A percentile compares a stretch with the other conserved stretches of the same genome.
Conservation (phyloP, 176 grass and related monocot species). For the Oryza glumipatula region DNA sequence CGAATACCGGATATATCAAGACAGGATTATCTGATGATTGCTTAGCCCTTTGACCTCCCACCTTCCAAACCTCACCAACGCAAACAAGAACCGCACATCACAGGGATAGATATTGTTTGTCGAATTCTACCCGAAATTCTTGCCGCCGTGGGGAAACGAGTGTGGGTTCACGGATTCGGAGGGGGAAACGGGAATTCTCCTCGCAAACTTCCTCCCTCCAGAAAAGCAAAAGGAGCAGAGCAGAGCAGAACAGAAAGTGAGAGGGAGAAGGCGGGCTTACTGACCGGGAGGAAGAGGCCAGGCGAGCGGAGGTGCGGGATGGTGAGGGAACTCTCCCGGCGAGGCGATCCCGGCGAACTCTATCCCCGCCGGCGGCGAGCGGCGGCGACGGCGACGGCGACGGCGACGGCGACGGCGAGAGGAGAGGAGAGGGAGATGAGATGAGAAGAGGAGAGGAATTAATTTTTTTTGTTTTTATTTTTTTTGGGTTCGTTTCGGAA, state of each 20-base stretch:
- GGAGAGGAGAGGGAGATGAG: neutral
- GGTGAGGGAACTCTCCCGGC: neutral
- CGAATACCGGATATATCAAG: neutral
- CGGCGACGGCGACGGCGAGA: no score
- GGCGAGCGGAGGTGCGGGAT: neutral
- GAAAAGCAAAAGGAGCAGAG: neutral
- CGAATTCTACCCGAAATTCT: neutral
- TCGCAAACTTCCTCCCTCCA: neutral
- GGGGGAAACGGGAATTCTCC: neutral
- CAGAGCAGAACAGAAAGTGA: neutral
- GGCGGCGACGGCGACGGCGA: neutral
- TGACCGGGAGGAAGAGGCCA: neutral
- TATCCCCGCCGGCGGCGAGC: no score
- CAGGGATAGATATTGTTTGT: no score
- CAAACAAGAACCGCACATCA: neutral
- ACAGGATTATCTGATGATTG: neutral
- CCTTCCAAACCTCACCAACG: neutral
- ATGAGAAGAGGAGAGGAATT: neutral
- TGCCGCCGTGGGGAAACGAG: no score
- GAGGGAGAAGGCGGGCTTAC: neutral
- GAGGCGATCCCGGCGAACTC: neutral
- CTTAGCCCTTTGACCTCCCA: no score
- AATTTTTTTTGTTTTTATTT: no score
- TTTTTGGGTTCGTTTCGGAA: neutral
- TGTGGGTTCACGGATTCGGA: no score